Evolutionary conservation across 176 grass and related monocot genomes (phyloP).

Genomic region (Puccinellia tenuiflora): DNA sequence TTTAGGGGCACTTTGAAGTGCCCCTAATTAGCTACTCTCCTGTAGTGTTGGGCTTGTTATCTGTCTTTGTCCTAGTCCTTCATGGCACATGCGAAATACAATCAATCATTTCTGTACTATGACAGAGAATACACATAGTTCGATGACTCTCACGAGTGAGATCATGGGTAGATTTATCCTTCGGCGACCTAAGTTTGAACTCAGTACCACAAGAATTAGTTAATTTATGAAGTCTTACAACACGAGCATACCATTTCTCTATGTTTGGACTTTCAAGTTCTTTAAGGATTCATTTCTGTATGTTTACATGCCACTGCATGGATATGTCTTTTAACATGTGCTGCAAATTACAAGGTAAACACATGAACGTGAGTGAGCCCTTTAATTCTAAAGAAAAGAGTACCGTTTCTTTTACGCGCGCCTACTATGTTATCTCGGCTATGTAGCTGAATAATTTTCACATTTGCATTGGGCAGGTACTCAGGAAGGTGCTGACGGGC

Average conservation of each 20-base stretch:
- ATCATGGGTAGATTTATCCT: too few relatives aligned
- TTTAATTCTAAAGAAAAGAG: not conserved
- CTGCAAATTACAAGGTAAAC: not conserved
- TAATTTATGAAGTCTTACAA: too few relatives aligned
- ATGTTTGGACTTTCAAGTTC: too few relatives aligned
- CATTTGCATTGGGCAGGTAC: not conserved
- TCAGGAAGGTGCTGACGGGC: not conserved
- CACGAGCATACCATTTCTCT: too few relatives aligned
- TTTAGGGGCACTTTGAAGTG: too few relatives aligned
- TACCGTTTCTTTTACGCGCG: too few relatives aligned
- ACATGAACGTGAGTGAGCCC: not conserved
- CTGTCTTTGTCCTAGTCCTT: not conserved
- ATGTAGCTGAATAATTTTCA: not conserved
- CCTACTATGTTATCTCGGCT: not conserved
- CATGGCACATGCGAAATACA: not conserved
- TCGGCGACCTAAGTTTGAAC: too few relatives aligned
- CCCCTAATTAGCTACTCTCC: too few relatives aligned
- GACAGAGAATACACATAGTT: too few relatives aligned
- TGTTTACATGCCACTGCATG: not conserved
- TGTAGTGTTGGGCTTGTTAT: not conserved
- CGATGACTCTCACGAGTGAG: too few relatives aligned
- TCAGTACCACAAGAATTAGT: too few relatives aligned
- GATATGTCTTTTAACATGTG: not conserved
- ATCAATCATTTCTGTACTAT: not conserved
- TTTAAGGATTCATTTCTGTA: too few relatives aligned